Evolutionary conservation across 208 protist genomes (phyloP).

Genomic region (Crithidia expoeki): DNA sequence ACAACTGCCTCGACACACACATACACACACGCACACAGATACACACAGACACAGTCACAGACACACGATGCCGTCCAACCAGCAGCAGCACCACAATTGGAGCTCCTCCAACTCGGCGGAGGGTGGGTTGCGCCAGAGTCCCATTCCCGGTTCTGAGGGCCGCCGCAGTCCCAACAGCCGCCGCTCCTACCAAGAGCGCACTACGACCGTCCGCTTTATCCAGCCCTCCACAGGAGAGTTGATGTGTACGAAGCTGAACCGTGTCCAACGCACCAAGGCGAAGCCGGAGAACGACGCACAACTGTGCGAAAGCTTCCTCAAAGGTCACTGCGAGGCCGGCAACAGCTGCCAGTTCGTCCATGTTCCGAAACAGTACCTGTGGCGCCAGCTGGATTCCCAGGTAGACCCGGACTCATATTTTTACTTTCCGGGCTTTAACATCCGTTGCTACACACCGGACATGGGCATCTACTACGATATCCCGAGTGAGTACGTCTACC

Average conservation of each 20-base stretch:
- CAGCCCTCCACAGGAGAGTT: conserved; percentile 37
- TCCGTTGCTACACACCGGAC: conserved; percentile 73
- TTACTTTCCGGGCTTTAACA: conserved; percentile 64
- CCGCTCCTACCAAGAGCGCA: conserved; percentile 59
- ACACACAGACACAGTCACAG: conserved; percentile 2
- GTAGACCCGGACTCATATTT: conserved; percentile 41
- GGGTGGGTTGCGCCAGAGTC: conserved; percentile 34
- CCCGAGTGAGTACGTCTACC: conserved; percentile 63
- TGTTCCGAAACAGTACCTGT: conserved; percentile 73
- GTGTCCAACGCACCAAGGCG: conserved; percentile 48
- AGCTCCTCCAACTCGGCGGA: conserved; percentile 35
- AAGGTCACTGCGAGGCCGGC: conserved; percentile 50
- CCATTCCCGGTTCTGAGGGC: conserved; percentile 28
- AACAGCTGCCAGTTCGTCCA: conserved; percentile 62
- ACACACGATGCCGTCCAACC: conserved; percentile 25
- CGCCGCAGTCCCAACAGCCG: conserved; percentile 52
- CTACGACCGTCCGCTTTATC: conserved; percentile 58
- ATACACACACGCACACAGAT: conserved; percentile 1
- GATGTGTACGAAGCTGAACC: conserved; percentile 64
- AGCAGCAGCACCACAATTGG: conserved; percentile 34
- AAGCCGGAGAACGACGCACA: conserved; percentile 41
- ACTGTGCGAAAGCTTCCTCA: conserved; percentile 76
- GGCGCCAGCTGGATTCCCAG: conserved; percentile 56
- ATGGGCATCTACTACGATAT: conserved; percentile 80
- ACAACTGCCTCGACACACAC: background rate